These are phyloP conservation scores for Zea luxurians DNA, from an alignment of 176 grass and related monocot species.

Conservation along the genomic window DNA sequence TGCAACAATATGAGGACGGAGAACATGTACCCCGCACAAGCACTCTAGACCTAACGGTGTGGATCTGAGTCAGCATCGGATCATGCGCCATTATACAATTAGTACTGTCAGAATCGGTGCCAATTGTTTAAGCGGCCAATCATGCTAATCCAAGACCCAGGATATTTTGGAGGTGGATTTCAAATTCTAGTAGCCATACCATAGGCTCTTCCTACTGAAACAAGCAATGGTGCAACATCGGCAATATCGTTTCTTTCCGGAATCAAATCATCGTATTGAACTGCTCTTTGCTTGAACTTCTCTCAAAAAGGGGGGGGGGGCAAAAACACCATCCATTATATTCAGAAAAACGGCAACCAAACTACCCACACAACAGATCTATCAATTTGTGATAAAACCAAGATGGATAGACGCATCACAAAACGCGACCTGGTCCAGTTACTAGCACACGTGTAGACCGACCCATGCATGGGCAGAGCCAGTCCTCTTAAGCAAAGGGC, in stretches of 20 bases:
- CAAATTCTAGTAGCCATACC: not conserved
- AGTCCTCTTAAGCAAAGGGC: constrained; percentile 9
- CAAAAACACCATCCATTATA: constrained; percentile 18
- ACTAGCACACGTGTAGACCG: constrained; percentile 4
- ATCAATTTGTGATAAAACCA: constrained; percentile 33
- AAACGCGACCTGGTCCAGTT: constrained; percentile 21
- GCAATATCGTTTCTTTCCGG: not conserved
- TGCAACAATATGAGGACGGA: constrained; percentile 13
- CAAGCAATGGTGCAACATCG: not conserved
- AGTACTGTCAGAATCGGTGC: not conserved
- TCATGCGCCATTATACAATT: constrained; percentile 38
- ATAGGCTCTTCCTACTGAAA: not conserved
- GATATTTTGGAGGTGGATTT: constrained; percentile 17
- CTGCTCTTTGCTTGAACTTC: constrained; percentile 1
- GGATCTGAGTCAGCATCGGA: constrained; percentile 69
- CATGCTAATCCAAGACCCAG: constrained; percentile 32
- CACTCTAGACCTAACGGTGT: constrained; percentile 42
- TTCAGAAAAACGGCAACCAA: constrained; percentile 36
- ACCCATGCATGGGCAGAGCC: not conserved
- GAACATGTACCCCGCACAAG: constrained; percentile 37
- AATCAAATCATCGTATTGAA: constrained; percentile 1
- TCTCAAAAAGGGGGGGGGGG: not conserved
- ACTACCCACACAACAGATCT: constrained; percentile 27
- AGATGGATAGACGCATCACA: constrained; percentile 21
- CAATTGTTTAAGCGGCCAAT: constrained; percentile 32